Evolutionary conservation across 495 filamentous ascomycete species (phyloP).

Genomic region (Xylaria venustula): DNA sequence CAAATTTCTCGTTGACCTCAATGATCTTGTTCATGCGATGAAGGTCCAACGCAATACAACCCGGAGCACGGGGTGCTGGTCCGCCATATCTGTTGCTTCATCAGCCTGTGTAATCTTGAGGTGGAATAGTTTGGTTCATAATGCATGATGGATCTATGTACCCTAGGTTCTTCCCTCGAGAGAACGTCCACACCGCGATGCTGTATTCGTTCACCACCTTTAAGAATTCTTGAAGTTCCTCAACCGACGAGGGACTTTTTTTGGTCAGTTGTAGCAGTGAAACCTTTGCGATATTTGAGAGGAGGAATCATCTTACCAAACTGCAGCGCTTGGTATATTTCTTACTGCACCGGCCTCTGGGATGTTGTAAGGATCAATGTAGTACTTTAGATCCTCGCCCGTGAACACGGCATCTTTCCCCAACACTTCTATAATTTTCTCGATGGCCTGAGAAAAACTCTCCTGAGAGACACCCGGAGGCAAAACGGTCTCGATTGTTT

Average conservation of each 20-base stretch:
- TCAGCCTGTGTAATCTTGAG: neutral
- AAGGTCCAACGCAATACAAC: slow-evolving; percentile 54
- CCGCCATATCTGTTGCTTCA: slow-evolving; percentile 51
- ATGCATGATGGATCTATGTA: slow-evolving; percentile 10
- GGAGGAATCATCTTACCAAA: slow-evolving; percentile 21
- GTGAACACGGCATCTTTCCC: slow-evolving; percentile 36
- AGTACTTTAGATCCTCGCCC: slow-evolving; percentile 36
- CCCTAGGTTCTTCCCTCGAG: slow-evolving; percentile 52
- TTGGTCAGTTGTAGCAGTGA: neutral
- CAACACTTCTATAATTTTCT: slow-evolving; percentile 31
- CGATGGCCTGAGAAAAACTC: slow-evolving; percentile 33
- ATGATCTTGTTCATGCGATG: slow-evolving; percentile 56
- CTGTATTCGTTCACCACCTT: slow-evolving; percentile 39
- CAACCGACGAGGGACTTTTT: slow-evolving; percentile 34
- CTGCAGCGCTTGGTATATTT: slow-evolving; percentile 43
- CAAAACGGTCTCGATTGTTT: slow-evolving; percentile 21
- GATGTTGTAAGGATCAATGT: slow-evolving; percentile 48
- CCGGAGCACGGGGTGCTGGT: slow-evolving; percentile 50
- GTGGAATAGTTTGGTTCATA: too few species aligned
- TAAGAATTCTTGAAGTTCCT: slow-evolving; percentile 44
- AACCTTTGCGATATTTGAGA: neutral
- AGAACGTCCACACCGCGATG: slow-evolving; percentile 54
- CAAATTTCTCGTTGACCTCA: slow-evolving; percentile 53
- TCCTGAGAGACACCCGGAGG: slow-evolving; percentile 37
- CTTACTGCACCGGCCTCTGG: slow-evolving; percentile 28